phyloP scores from a whole-genome alignment of 2,329 filamentous ascomycete genomes.

The Sordariomycetes sp. region DNA sequence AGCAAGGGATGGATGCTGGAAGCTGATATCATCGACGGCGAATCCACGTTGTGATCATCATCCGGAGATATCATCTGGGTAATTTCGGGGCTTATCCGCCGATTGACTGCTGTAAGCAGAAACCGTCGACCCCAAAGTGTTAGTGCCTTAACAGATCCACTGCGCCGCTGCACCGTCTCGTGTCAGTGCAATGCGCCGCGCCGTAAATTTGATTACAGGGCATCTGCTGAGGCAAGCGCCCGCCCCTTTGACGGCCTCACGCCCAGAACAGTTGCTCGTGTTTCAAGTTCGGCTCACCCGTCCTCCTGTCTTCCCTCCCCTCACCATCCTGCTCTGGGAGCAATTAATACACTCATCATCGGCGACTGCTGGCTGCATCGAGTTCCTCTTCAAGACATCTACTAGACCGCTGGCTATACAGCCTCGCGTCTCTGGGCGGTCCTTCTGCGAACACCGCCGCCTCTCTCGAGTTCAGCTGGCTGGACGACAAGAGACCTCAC shows the following conservation, averaged over 20 bases:
- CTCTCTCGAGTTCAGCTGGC: conserved; percentile 4
- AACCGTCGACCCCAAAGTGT: no score
- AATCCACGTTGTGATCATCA: no score
- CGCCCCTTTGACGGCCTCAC: neutral
- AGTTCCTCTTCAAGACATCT: neutral
- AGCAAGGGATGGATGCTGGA: no score
- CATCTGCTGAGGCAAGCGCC: neutral
- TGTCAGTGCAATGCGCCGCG: neutral
- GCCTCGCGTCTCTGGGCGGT: no score
- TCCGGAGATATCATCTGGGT: no score
- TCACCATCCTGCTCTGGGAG: conserved; percentile 1
- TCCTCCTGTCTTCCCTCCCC: neutral
- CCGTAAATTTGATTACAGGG: no score
- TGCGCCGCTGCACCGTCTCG: no score
- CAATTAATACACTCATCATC: neutral
- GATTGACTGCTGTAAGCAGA: conserved; percentile 1
- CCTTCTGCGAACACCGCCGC: no score
- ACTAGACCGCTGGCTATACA: no score
- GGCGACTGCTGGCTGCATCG: neutral
- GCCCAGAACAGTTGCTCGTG: conserved; percentile 1
- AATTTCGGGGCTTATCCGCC: neutral
- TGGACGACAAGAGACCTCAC: neutral
- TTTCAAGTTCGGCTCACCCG: neutral
- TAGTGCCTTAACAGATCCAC: no score
- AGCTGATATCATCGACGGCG: no score